These are phyloP conservation scores for Plasmodium gonderi DNA, from an alignment of 169 alveolate genomes.

Conservation along the genomic window DNA sequence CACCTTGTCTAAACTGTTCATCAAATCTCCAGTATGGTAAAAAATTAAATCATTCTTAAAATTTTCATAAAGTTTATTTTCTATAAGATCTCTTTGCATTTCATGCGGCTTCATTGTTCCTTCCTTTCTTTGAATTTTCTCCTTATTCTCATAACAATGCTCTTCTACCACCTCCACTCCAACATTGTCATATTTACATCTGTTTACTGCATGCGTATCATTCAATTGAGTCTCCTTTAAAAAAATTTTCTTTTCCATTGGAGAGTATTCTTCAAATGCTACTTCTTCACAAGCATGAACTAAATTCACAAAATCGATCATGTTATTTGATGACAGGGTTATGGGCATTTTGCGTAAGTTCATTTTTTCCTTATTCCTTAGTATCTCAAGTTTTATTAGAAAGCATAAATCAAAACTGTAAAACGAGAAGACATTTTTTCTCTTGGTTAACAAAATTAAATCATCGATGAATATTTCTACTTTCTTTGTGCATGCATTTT, in stretches of 20 bases:
- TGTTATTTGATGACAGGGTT: slow-evolving; percentile 28
- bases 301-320: slow-evolving; percentile 44
- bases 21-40: slow-evolving; percentile 15
- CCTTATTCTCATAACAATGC: background rate
- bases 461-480: slow-evolving; percentile 57
- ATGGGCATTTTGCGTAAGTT: slow-evolving; percentile 52
- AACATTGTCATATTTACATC: background rate
- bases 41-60: slow-evolving; percentile 64
- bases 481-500: slow-evolving; percentile 21
- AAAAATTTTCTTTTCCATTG: no score
- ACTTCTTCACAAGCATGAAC: background rate
- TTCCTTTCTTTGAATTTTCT: background rate
- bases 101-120: no score
- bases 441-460: slow-evolving; percentile 36
- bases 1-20: background rate
- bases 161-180: background rate
- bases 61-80: slow-evolving; percentile 62
- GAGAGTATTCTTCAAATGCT: background rate
- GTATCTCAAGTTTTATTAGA: slow-evolving; percentile 32
- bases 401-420: slow-evolving; percentile 38
- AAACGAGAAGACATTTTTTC: slow-evolving; percentile 28
- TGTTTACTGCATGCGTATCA: no score
- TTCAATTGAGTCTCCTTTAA: no score
- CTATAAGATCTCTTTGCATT: slow-evolving; percentile 45
- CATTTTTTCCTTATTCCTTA: slow-evolving; percentile 42